phyloP scores from a whole-genome alignment of 495 filamentous ascomycete genomes.

The Penicillium psychrofluorescens region DNA sequence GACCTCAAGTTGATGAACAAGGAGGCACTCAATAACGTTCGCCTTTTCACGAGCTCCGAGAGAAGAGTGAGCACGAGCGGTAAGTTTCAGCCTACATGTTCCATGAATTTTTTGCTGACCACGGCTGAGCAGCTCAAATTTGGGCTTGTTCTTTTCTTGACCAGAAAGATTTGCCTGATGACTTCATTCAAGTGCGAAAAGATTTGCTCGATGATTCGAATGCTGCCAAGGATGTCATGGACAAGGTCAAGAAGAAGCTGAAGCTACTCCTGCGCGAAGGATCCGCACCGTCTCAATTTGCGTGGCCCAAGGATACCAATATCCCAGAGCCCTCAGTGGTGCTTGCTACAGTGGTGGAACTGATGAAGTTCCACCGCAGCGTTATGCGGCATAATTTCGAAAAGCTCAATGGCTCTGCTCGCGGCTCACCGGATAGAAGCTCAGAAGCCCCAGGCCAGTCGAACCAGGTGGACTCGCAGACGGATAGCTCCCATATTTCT shows the following conservation, averaged over 20 bases:
- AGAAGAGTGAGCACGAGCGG: conserved; percentile 85
- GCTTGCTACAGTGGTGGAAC: conserved; percentile 79
- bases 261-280: conserved; percentile 86
- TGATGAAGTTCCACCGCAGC: conserved; percentile 94
- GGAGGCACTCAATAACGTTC: conserved; percentile 81
- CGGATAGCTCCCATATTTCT: conserved; percentile 47
- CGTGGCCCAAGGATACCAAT: conserved; percentile 79
- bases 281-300: conserved; percentile 86
- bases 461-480: conserved; percentile 4
- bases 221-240: conserved; percentile 99
- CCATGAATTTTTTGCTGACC: conserved; percentile 10
- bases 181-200: conserved; percentile 83
- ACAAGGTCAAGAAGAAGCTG: conserved; percentile 98
- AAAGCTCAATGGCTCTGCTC: conserved; percentile 57
- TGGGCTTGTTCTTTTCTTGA: conserved; percentile 88
- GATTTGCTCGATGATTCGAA: conserved; percentile 96
- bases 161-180: conserved; percentile 73
- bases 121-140: conserved; percentile 62
- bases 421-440: background rate
- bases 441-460: conserved; percentile 25
- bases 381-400: conserved; percentile 91
- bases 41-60: conserved; percentile 91
- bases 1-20: conserved; percentile 91
- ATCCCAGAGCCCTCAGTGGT: conserved; percentile 90
- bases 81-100: conserved; percentile 23